These are phyloP conservation scores for Metroxylon sagu DNA, from an alignment of 176 grass and related monocot genomes.

Conservation along the genomic window DNA sequence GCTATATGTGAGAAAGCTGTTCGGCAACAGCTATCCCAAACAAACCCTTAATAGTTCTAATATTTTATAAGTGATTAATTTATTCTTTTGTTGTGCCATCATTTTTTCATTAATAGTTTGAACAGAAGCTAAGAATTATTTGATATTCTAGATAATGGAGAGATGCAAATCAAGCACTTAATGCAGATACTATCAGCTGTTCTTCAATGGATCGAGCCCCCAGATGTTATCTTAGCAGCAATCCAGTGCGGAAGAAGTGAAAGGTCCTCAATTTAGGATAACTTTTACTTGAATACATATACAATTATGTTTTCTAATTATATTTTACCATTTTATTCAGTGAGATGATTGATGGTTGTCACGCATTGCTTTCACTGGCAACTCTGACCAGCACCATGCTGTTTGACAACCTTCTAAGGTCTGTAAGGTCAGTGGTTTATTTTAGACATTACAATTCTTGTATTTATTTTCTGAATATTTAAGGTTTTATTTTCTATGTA, in stretches of 20 bases:
- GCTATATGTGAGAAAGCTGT: no score
- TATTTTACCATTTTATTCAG: slow-evolving; percentile 28
- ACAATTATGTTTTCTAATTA: not conserved
- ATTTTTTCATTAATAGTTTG: no score
- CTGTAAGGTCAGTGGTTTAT: slow-evolving; percentile 55
- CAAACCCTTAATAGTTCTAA: no score
- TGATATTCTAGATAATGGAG: slow-evolving; percentile 58
- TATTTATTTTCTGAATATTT: no score
- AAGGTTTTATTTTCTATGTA: no score
- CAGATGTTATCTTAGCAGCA: slow-evolving; percentile 56
- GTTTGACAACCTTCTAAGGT: slow-evolving; percentile 85
- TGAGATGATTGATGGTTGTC: slow-evolving; percentile 96
- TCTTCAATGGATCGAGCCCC: slow-evolving; percentile 81
- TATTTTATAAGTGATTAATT: no score
- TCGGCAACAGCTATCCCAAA: no score
- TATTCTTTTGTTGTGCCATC: no score
- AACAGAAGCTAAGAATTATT: slow-evolving; percentile 2
- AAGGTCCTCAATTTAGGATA: slow-evolving; percentile 43
- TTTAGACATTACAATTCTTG: no score
- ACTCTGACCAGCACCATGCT: slow-evolving; percentile 62
- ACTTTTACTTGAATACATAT: slow-evolving; percentile 10
- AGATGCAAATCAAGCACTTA: slow-evolving; percentile 77
- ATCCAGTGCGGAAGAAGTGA: slow-evolving; percentile 68
- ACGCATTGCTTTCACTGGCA: slow-evolving; percentile 79
- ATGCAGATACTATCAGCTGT: slow-evolving; percentile 75